Evolutionary conservation across 2,329 filamentous ascomycete species (phyloP).

Genomic region (Tolypocladium cylindrosporum): DNA sequence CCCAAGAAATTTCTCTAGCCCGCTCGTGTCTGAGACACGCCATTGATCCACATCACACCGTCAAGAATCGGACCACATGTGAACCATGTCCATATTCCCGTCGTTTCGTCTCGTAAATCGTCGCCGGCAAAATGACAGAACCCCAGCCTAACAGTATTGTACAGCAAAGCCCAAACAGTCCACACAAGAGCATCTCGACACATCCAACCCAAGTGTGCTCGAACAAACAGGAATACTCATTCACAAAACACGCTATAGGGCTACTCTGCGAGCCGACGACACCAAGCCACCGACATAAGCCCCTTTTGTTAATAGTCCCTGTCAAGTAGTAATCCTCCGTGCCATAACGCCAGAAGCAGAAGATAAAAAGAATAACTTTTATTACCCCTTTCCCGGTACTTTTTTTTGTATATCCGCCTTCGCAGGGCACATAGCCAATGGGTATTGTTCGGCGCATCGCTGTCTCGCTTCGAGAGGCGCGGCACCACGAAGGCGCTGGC

Average conservation of each 20-base stretch:
- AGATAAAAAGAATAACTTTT: neutral
- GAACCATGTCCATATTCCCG: neutral
- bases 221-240: neutral
- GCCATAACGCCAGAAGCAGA: neutral
- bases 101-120: neutral
- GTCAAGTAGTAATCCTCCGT: neutral
- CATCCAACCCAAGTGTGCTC: neutral
- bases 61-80: neutral
- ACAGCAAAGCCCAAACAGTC: neutral
- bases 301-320: neutral
- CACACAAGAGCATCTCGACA: neutral
- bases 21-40: neutral
- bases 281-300: neutral
- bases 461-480: neutral
- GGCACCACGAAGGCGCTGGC: neutral
- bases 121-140: neutral
- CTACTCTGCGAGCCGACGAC: neutral
- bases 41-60: neutral
- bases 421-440: neutral
- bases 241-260: constrained; percentile 1
- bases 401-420: neutral
- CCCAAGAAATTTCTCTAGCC: neutral
- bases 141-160: neutral
- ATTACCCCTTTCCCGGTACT: neutral
- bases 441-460: neutral